These are phyloP conservation scores for Fraxinus angustifolia DNA, from an alignment of 305 asterid genomes.

Conservation along the genomic window DNA sequence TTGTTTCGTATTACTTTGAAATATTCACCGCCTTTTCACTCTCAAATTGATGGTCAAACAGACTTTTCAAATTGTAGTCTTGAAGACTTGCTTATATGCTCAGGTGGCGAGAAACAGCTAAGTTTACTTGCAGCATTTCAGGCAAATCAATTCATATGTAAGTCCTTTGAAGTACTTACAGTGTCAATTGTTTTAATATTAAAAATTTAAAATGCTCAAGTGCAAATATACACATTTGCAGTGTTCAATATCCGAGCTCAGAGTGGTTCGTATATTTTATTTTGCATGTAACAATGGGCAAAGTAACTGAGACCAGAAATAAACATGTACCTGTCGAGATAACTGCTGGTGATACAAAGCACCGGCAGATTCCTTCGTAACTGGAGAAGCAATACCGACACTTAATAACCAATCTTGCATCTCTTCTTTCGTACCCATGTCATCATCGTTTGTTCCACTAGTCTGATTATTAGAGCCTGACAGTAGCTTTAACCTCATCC, in stretches of 20 bases:
- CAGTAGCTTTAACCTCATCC: slow-evolving; percentile 84
- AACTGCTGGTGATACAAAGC: slow-evolving; percentile 95
- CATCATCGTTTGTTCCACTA: slow-evolving; percentile 62
- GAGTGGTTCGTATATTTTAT: background rate
- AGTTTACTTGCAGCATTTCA: background rate
- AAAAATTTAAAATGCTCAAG: background rate
- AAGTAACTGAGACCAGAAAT: background rate
- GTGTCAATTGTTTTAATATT: background rate
- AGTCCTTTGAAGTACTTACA: background rate
- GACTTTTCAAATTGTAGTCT: background rate
- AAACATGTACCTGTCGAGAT: slow-evolving; percentile 71
- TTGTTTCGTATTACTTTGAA: background rate
- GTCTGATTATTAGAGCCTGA: slow-evolving; percentile 66
- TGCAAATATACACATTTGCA: background rate
- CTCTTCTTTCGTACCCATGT: slow-evolving; percentile 88
- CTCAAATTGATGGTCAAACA: background rate
- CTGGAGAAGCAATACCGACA: slow-evolving; percentile 93
- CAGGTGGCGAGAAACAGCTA: background rate
- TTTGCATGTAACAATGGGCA: background rate
- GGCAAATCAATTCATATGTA: background rate
- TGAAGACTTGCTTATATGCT: background rate
- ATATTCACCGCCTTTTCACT: background rate
- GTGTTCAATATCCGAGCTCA: background rate
- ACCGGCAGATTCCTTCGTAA: slow-evolving; percentile 95
- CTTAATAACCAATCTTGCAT: slow-evolving; percentile 96